These are phyloP conservation scores for Ploettnerulaceae sp. DNA, from an alignment of 2,329 filamentous ascomycete species.

Conservation along the genomic window DNA sequence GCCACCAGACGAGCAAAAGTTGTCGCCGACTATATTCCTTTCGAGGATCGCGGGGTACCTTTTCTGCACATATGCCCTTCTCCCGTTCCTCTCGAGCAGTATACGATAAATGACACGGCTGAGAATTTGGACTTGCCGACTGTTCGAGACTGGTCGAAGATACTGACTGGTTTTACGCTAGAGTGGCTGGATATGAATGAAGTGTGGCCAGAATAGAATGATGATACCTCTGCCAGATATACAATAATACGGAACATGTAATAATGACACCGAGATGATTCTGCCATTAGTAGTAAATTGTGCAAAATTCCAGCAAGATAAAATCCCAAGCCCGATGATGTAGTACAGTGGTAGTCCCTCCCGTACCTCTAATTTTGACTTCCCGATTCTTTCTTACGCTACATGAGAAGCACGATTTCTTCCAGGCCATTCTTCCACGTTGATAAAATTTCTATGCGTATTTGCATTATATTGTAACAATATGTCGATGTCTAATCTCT, in stretches of 20 bases:
- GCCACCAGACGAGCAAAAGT: slow-evolving; percentile 46
- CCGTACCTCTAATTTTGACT: no score
- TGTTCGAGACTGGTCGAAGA: slow-evolving; percentile 76
- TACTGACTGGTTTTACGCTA: slow-evolving; percentile 73
- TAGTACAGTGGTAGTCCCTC: no score
- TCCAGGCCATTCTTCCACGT: no score
- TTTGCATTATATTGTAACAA: no score
- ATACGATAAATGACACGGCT: slow-evolving; percentile 73
- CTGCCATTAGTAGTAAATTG: no score
- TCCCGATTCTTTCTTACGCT: no score
- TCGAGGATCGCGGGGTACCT: slow-evolving; percentile 78
- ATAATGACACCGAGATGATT: no score
- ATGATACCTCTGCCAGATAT: neutral
- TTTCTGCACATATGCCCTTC: slow-evolving; percentile 82
- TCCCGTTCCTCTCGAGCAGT: slow-evolving; percentile 77
- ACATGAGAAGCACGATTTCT: no score
- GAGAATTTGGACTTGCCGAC: slow-evolving; percentile 73
- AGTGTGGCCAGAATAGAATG: slow-evolving; percentile 14
- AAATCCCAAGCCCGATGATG: no score
- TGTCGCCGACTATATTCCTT: slow-evolving; percentile 80
- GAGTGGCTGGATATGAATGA: slow-evolving; percentile 71
- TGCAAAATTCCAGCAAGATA: no score
- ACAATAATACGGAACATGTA: neutral
- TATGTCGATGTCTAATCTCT: no score
- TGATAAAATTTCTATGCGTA: no score